Evolutionary conservation across 345 rosid genomes (phyloP), one percentile per base, ranked within the genome.

Genomic region (Hypericum androsaemum): DNA sequence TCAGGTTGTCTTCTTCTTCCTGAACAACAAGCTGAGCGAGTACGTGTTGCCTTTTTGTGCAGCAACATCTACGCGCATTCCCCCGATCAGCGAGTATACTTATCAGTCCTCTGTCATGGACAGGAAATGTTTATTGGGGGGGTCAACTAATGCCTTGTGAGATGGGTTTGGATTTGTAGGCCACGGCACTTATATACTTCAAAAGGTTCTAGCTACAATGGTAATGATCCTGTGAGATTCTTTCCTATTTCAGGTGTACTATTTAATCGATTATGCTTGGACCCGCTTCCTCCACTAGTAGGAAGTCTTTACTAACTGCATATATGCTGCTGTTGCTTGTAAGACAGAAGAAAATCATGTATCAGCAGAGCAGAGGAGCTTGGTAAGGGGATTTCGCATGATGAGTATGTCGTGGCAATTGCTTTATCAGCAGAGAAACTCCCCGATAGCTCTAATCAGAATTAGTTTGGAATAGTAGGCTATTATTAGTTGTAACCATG

Each of bases 301-400:
- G 4, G 2, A 22, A 22, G 32, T 22, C 32, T 1, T 22, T 4
- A 22, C 53, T 43, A 36, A 61, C 52, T 88, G 96, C 59, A 81
- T 92, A 45, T 92, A 92, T 71, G 76, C 88, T n/a, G n/a, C n/a
- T n/a, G n/a, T n/a, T 5, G 86, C 96, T 22, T 88, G 98, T 74
- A 92, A 92, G 68, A 88, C 87, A 64, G 98, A 92, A 65, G 98
- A 92, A 72, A 92, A 88, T 73, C 98, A 88, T 50, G 98, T 92
- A 14, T 92, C 96, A 46, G 98, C 96, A 13, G n/a, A n/a, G n/a
- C n/a, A n/a, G 98, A 92, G 80, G 98, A 92, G 88, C 89, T 88
- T 71, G 98, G 95, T 62, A 88, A 85, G 74, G 96, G 96, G 56
- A 88, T 92, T 71, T 80, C 87, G 40, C 95, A 92, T 77, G 96